Evolutionary conservation across 345 rosid genomes (phyloP), one percentile per base, ranked within the genome.

Genomic region (Hibiscus trionum): DNA sequence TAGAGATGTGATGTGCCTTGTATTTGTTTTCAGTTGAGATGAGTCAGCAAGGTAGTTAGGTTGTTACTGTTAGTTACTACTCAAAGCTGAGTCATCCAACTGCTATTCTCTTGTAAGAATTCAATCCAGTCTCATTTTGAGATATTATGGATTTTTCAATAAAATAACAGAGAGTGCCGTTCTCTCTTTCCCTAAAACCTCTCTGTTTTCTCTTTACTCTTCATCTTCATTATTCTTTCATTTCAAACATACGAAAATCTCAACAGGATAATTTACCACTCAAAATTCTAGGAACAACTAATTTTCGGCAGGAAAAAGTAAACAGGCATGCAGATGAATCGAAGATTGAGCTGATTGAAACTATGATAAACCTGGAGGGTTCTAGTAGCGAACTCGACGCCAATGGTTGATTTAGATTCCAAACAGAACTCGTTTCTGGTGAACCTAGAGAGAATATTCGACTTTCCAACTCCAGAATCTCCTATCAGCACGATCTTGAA

Each of bases 401-500:
- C 91, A 55, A 87, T 83, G 14, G 90, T 88, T 75, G 93, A 87
- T 83, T 85, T 87, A 46, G 91, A 88, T 72, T 88, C 91, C 83
- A 88, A 76, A 76, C 89, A 85, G 62, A 88, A 87, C 82, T 88
- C 91, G 44, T 85, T 87, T 39, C 93, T 84, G 15, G 89, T 84
- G 67, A 87, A 88, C 80, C 93, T 79, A 2, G 93, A 84, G 62
- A 88, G 85, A 21, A 88, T 88, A 73, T 88, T 88, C 47, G 93
- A 88, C 79, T 88, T 88, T 14, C 93, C 93, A 16, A 87, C 93
- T 62, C 93, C 91, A 10, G 93, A 84, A 75, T 88, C 93, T 35
- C 93, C 93, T 46, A 88, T 85, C 85, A 88, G 53, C 42, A 87
- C 93, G 83, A 88, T 88, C 93, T 88, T 87, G 79, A 85, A 88